Percentiles rank a stretch among this genome's conserved stretches.
Evolutionary conservation across 2,329 filamentous ascomycete genomes (phyloP).

Genomic region (Plectosphaerella plurivora): DNA sequence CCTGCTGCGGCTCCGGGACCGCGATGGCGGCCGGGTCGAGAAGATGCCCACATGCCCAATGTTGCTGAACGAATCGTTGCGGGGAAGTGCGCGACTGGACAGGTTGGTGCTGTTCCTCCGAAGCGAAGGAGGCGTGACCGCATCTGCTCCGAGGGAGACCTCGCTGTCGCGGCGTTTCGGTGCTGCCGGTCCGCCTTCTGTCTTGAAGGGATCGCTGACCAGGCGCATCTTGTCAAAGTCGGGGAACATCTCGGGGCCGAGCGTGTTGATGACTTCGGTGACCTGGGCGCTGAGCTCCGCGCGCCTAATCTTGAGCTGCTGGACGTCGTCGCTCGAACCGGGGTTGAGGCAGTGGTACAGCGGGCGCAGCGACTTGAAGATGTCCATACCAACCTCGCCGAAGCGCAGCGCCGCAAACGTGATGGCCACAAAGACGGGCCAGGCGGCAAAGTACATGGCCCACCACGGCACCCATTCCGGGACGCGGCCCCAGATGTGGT

Average conservation of each 20-base stretch:
- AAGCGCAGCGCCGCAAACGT: slow-evolving; percentile 93
- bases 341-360: slow-evolving; percentile 82
- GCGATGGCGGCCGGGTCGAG: slow-evolving; percentile 79
- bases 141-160: slow-evolving; percentile 34
- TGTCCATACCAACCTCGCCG: slow-evolving; percentile 98
- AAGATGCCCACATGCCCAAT: slow-evolving; percentile 86
- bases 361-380: slow-evolving; percentile 88
- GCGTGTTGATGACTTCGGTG: slow-evolving; percentile 87
- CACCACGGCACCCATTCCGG: slow-evolving; percentile 78
- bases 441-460: slow-evolving; percentile 68
- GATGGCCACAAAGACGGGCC: slow-evolving; percentile 78
- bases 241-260: slow-evolving; percentile 95
- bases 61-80: slow-evolving; percentile 92
- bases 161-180: slow-evolving; percentile 42
- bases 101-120: slow-evolving; percentile 46
- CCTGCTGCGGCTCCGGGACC: slow-evolving; percentile 66
- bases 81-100: slow-evolving; percentile 57
- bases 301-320: slow-evolving; percentile 69
- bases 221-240: slow-evolving; percentile 82
- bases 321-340: slow-evolving; percentile 76
- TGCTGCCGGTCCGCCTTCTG: slow-evolving; percentile 23
- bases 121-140: slow-evolving; percentile 33
- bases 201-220: slow-evolving; percentile 49
- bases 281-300: slow-evolving; percentile 75
- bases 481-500: slow-evolving; percentile 77